These are phyloP conservation scores for Rhodotorula taiwanensis DNA, from an alignment of 768 basidiomycete species.

Conservation along the genomic window DNA sequence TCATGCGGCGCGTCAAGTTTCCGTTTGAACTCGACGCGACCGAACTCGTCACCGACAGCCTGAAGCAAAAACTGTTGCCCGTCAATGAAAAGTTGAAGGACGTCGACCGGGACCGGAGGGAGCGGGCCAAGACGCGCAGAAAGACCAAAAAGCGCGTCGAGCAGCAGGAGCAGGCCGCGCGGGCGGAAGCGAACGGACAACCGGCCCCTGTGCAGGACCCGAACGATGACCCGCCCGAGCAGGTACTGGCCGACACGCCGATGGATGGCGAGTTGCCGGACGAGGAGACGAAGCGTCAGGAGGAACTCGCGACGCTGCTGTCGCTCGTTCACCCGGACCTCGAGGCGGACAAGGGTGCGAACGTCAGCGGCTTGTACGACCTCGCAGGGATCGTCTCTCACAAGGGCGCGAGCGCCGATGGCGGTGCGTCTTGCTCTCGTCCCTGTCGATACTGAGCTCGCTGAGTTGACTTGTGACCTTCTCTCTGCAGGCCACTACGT, in stretches of 20 bases:
- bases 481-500: conserved; percentile 64
- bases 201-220: conserved; percentile 4
- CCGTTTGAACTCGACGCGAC: conserved; percentile 77
- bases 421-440: conserved; percentile 51
- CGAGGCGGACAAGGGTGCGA: conserved; percentile 64
- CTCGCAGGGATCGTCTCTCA: conserved; percentile 94
- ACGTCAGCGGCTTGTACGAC: conserved; percentile 77
- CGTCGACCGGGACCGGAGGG: conserved; percentile 72
- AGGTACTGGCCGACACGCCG: conserved; percentile 31
- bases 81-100: conserved; percentile 66
- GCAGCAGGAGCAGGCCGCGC: neutral
- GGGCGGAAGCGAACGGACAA: neutral
- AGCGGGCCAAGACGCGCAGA: conserved; percentile 71
- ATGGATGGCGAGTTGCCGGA: conserved; percentile 53
- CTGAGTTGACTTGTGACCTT: conserved; percentile 14
- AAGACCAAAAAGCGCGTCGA: conserved; percentile 50
- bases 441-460: neutral
- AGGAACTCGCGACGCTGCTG: conserved; percentile 62
- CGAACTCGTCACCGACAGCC: conserved; percentile 72
- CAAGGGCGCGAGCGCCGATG: conserved; percentile 90
- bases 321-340: conserved; percentile 59
- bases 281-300: conserved; percentile 58
- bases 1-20: conserved; percentile 85
- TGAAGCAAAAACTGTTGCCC: conserved; percentile 64
- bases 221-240: conserved; percentile 30